Conservation (phyloP, 2,329 filamentous ascomycete species). For the Ambrosiella xylebori region DNA sequence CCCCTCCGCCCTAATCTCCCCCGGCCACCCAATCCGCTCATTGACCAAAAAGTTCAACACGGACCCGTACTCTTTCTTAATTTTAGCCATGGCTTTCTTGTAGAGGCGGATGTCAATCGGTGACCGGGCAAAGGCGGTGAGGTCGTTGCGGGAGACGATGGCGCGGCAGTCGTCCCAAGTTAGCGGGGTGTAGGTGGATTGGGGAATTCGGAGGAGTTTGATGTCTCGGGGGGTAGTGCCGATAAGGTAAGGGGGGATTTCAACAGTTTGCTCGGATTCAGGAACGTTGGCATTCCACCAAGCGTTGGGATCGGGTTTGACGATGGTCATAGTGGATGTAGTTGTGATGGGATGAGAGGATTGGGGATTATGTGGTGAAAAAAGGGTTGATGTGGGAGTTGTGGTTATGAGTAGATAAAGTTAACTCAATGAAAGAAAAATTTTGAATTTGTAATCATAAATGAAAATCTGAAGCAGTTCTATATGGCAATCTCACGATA, state of each 20-base stretch:
- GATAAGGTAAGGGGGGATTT: slow-evolving; percentile 56
- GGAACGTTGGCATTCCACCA: slow-evolving; percentile 80
- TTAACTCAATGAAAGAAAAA: not conserved
- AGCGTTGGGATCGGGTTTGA: slow-evolving; percentile 21
- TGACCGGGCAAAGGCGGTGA: slow-evolving; percentile 59
- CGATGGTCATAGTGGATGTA: not conserved
- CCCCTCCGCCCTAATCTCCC: not conserved
- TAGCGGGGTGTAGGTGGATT: slow-evolving; percentile 44
- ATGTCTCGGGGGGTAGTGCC: slow-evolving; percentile 50
- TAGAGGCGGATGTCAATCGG: slow-evolving; percentile 70
- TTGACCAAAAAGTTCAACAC: slow-evolving; percentile 60
- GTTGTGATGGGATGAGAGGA: not conserved
- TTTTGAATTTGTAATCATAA: not conserved
- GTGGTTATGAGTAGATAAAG: not conserved
- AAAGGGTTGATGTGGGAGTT: not conserved
- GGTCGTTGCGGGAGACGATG: slow-evolving; percentile 46
- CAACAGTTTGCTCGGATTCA: slow-evolving; percentile 36
- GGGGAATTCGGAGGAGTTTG: slow-evolving; percentile 50
- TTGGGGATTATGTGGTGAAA: not conserved
- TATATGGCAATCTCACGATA: too few relatives aligned
- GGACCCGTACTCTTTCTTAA: slow-evolving; percentile 53
- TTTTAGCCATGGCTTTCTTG: slow-evolving; percentile 45
- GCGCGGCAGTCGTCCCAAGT: slow-evolving; percentile 53
- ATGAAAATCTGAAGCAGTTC: too few relatives aligned
- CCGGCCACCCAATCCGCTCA: slow-evolving; percentile 51